Evolutionary conservation across 192 early-diverging fungal species (phyloP), one percentile per base, ranked within the genome.

Genomic region (Coemansia sp.): DNA sequence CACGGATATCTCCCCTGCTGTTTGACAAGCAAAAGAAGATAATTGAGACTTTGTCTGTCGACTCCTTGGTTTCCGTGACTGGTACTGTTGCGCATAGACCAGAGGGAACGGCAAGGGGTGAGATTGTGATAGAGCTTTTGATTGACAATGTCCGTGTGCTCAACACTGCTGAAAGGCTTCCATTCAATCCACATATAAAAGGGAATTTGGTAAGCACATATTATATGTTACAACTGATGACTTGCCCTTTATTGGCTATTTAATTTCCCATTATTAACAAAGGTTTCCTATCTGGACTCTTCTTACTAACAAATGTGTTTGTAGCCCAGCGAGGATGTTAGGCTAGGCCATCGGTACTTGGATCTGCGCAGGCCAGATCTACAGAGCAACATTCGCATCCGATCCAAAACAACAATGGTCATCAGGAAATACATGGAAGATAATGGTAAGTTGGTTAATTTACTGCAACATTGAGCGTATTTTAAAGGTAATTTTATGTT

Each of bases 341-440:
- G 94, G 21, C 72, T 95, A 4, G 85, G 85, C 43, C 84, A 95
- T 72, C 82, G 95, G 18, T 90, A 91, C 42, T 66, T 95, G 11
- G 95, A 95, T 77, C 78, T 97, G 59, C 88, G 95, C 10, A 84
- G 93, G n/a, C 74, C 86, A 18, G 73, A 75, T 54, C 84, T 97
- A 13, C 93, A 95, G 66, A 69, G 76, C 45, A 94, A 94, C 64
- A 73, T 97, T 48, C 87, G 89, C 18, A 63, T 74, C 19, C 86
- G 95, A 19, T 91, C 93, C 26, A 47, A 80, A 32, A 82, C 88
- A 16, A 86, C 90, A 12, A 88, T 86, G 72, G 82, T 84, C 8
- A 80, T 93, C 22, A 85, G 94, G 41, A 82, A 89, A 57, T 91
- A 88, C 62, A 86, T 97, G 22, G 55, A 86, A 7, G 76, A 86